Base-by-base conservation (phyloP, 1,284 basidiomycete species). In the Austroboletus niveus region DNA sequence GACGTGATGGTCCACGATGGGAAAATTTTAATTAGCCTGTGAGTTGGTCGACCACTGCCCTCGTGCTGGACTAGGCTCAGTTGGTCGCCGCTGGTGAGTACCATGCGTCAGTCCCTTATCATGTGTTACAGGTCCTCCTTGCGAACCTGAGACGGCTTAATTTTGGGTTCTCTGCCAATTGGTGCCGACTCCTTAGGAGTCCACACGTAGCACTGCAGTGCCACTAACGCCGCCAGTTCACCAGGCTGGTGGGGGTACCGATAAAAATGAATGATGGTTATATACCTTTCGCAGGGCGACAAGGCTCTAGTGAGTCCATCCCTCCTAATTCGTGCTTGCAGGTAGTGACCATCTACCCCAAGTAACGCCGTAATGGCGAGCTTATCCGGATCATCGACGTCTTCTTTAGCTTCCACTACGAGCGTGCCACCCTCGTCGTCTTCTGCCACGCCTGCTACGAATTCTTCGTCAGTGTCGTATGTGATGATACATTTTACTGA, bases 251-350 rank as follows among this genome's bases (percentile, higher is more conserved):
- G 27, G 31, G 45, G 35, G 38, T 36, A 20, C 39, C 8, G 31
- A 46, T 60, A 48, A 43, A 46, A 48, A 17, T 42, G n/a, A 9
- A 30, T n/a, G 14, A n/a, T 31, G n/a, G 12, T 29, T 8, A 29
- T 8, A 29, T 29, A 29, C 27, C 27, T 29, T 29, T 29, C 17
- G 22, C 14, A 36, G 32, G 29, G 11, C 34, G 27, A 29, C 5
- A 12, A 10, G 22, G 20, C 4, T 30, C 40, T 17, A 30, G 55
- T 56, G 41, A 51, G 47, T 45, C 30, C 15, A 27, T 30, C 43
- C 32, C 46, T 17, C 22, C 6, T 29, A 29, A 29, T 29, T 29
- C 27, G 27, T 29, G 27, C 27, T 29, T 6, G 27, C 5, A 8
- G 27, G 27, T 8, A 7, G 27, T 29, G 27, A 29, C 27, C 27